Evolutionary conservation across 371 early-diverging fungal species (phyloP), one percentile per base, ranked within the genome.

Genomic region (Globomyces sp.): DNA sequence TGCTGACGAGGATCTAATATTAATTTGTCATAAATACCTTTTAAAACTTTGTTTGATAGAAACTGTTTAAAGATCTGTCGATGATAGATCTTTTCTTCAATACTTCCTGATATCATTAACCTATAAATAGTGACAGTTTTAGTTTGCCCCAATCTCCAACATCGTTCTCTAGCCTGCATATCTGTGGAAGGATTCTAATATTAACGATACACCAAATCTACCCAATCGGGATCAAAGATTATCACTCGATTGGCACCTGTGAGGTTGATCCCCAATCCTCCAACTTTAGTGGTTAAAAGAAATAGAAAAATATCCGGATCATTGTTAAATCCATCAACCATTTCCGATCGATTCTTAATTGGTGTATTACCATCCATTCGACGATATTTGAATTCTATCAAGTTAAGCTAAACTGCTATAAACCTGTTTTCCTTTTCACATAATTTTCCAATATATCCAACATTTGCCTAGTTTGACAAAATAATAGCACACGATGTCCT

Each of bases 211-310:
- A 42, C 60, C 4, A 55, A 48, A 11, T 58, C 42, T 37, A 86
- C 87, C 99, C 98, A 98, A 72, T 98, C 99, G 1, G 99, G 98
- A 83, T 98, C 98, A 82, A 85, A 98, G 42, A 99, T 86, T n/a
- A 99, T 87, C 2, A 99, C 92, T 2, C 96, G 86, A 73, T 96
- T 86, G 0, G 99, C 99, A 0, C 96, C 95, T 1, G 93, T 94
- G 58, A 99, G 80, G 70, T 99, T 99, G 47, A 98, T 81, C 0
- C 99, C 99, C 11, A 99, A 78, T 0, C 99, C 99, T 13, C 99
- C 99, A 1, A 96, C 97, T 68, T 92, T 92, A 47, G 99, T 99
- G 0, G 99, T 99, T 39, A 99, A 78, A 65, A 99, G 74, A 72
- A 99, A 99, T 1, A 96, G 77, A 73, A 88, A 94, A 1, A 95